Conservation (phyloP, 192 early-diverging fungal species). For the Linnemannia schmuckeri region DNA sequence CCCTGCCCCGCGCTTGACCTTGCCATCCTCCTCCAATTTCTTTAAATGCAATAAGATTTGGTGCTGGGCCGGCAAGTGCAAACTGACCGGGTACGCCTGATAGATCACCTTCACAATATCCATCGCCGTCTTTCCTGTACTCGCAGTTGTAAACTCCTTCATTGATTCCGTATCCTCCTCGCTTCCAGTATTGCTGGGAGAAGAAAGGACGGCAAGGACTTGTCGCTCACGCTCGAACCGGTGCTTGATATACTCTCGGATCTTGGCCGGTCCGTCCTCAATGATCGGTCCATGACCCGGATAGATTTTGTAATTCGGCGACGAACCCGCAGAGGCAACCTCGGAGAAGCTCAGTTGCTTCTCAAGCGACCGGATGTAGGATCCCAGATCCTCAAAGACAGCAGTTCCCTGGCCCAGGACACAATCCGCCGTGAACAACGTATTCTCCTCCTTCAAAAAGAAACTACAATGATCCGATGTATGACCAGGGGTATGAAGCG, state of each 20-base stretch:
- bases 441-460: slow-evolving; percentile 73
- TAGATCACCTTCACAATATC: slow-evolving; percentile 71
- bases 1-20: slow-evolving; percentile 20
- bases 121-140: slow-evolving; percentile 47
- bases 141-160: not conserved
- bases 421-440: slow-evolving; percentile 84
- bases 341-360: slow-evolving; percentile 54
- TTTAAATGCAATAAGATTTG: slow-evolving; percentile 66
- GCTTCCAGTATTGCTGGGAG: not conserved
- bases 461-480: slow-evolving; percentile 84
- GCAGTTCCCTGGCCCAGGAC: slow-evolving; percentile 88
- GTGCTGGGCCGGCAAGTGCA: slow-evolving; percentile 66
- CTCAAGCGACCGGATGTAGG: slow-evolving; percentile 78
- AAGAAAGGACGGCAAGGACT: slow-evolving; percentile 67
- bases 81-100: slow-evolving; percentile 61
- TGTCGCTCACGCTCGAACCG: slow-evolving; percentile 81
- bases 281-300: slow-evolving; percentile 88
- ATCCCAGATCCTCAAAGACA: slow-evolving; percentile 78
- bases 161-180: not conserved
- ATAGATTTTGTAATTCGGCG: slow-evolving; percentile 40
- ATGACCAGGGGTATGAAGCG: slow-evolving; percentile 87
- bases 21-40: slow-evolving; percentile 67
- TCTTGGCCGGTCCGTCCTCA: slow-evolving; percentile 69
- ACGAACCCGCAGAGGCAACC: not conserved
- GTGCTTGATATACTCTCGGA: slow-evolving; percentile 85